phyloP scores from a whole-genome alignment of 257 asterid species.

The Solanum arcanum region DNA sequence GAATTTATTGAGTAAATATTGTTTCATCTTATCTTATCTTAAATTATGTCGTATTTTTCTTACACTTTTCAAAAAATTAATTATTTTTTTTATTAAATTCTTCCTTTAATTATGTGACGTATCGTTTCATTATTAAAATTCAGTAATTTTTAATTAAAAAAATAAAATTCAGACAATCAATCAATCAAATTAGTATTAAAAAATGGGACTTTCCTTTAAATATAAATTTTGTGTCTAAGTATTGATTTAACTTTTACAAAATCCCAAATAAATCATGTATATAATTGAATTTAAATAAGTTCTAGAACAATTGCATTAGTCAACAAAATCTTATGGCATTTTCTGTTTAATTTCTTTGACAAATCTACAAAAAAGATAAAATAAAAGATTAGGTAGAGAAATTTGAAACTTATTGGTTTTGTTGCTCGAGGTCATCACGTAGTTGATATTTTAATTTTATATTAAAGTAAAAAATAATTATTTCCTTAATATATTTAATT shows the following conservation, averaged over 20 bases:
- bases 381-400: not conserved
- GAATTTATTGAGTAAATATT: not conserved
- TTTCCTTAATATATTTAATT: not conserved
- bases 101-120: too few relatives aligned
- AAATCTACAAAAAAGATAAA: not conserved
- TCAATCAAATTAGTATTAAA: too few relatives aligned
- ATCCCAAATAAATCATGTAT: not conserved
- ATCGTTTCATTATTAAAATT: too few relatives aligned
- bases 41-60: not conserved
- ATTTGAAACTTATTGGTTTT: not conserved
- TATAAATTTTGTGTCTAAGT: not conserved
- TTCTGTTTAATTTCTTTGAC: not conserved
- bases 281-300: not conserved
- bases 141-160: too few relatives aligned
- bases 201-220: not conserved
- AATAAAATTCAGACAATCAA: not conserved
- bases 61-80: not conserved
- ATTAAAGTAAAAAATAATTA: not conserved
- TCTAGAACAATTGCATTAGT: not conserved
- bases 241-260: not conserved
- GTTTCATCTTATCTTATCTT: not conserved
- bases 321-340: not conserved
- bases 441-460: not conserved
- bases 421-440: not conserved
- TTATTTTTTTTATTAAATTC: too few relatives aligned